A percentile compares a stretch with the other conserved stretches of the same genome.
Evolutionary conservation across 345 rosid genomes (phyloP).

Genomic region (Nephelium lappaceum): DNA sequence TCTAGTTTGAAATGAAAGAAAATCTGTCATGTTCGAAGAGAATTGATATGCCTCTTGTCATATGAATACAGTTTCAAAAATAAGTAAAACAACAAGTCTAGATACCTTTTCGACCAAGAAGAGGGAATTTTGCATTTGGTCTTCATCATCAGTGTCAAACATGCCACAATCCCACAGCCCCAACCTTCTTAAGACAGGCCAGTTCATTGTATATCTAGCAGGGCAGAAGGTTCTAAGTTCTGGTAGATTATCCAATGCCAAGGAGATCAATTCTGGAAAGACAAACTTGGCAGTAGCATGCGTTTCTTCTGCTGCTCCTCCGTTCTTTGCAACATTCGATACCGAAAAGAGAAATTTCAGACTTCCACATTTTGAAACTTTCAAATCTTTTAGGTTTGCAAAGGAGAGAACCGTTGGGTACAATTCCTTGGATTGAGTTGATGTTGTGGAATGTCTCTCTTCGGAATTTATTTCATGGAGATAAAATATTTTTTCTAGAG

Average conservation of each 20-base stretch:
- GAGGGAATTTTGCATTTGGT: not conserved
- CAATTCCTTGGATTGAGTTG: not conserved
- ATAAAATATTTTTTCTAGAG: conserved; percentile 12
- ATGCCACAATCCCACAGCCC: not conserved
- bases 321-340: not conserved
- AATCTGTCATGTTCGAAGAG: not conserved
- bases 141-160: not conserved
- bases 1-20: not conserved
- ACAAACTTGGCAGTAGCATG: conserved; percentile 8
- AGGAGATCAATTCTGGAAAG: conserved; percentile 18
- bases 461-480: not conserved
- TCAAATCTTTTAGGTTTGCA: not conserved
- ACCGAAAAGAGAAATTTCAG: conserved; percentile 23
- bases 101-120: not conserved
- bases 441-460: not conserved
- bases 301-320: not conserved
- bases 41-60: too few species aligned
- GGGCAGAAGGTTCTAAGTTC: conserved; percentile 19
- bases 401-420: not conserved
- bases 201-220: conserved; percentile 7
- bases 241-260: not conserved
- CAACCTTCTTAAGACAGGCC: conserved; percentile 22
- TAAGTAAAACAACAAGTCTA: not conserved
- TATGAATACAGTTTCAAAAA: not conserved
- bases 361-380: not conserved